phyloP scores from a whole-genome alignment of 495 filamentous ascomycete species.

The Aspergillus steynii region DNA sequence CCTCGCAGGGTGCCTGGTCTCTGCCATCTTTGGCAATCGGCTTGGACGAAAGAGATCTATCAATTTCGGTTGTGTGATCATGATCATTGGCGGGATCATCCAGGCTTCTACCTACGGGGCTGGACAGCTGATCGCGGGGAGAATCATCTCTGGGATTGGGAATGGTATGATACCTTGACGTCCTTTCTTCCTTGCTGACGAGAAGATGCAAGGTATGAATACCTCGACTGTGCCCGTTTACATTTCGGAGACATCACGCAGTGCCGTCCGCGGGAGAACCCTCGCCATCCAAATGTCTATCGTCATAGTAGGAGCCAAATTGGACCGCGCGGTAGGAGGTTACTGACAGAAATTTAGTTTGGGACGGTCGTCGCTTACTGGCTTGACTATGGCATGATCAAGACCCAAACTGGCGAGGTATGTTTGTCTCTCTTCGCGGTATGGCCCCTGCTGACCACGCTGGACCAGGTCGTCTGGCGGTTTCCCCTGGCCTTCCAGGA shows the following conservation, averaged over 20 bases:
- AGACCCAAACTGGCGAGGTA: conserved; percentile 15
- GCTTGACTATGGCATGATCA: conserved; percentile 29
- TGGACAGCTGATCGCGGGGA: conserved; percentile 44
- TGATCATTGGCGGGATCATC: conserved; percentile 51
- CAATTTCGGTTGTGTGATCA: conserved; percentile 44
- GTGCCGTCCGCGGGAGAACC: conserved; percentile 42
- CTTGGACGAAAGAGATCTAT: conserved; percentile 56
- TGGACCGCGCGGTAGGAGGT: background rate
- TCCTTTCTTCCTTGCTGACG: background rate
- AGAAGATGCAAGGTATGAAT: conserved; percentile 9
- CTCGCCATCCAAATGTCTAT: conserved; percentile 53
- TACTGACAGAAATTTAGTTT: conserved; percentile 1
- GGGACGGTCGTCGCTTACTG: conserved; percentile 26
- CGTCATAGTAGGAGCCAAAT: conserved; percentile 12
- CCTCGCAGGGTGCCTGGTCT: conserved; percentile 11
- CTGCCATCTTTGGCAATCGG: conserved; percentile 49
- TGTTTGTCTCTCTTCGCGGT: background rate
- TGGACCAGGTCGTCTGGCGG: conserved; percentile 37
- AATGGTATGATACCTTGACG: conserved; percentile 2
- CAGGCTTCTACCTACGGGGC: conserved; percentile 47
- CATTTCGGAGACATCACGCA: conserved; percentile 14
- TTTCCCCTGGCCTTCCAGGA: conserved; percentile 47
- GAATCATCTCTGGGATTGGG: conserved; percentile 35
- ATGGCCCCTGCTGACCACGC: background rate
- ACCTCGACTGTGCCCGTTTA: conserved; percentile 18